Evolutionary conservation across 805 yeast genomes (phyloP), one percentile per base, ranked within the genome.

Genomic region (Kodamaea leandrae): DNA sequence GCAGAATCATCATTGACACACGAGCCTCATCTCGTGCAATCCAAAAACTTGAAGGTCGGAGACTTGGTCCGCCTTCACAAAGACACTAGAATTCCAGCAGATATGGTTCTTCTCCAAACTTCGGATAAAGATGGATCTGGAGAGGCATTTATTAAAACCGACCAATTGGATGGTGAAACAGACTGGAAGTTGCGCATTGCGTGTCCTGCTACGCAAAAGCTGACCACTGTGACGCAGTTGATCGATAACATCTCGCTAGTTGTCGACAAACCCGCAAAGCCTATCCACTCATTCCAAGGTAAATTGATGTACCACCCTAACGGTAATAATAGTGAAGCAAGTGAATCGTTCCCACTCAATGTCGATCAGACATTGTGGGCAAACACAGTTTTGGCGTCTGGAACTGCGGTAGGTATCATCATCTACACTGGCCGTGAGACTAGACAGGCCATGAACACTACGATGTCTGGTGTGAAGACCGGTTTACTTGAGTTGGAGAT

Each of bases 331-430:
- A 21, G 10, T 10, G 42, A 45, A 3, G 50, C 48, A 3, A 21
- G 17, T 4, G 73, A 77, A 19, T 71, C 81, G 1, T 67, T 75
- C 16, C 86, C 93, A 3, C 66, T 93, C 10, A 73, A 83, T 3
- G 80, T 93, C 7, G 99, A 93, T 61, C 90, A 91, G 55, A 88
- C 99, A 0, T 63, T 95, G 58, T 93, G 99, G 99, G 97, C 98
- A 10, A 93, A 93, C 59, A 93, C 99, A 0, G 97, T 95, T 1
- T 70, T 95, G 12, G 98, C 99, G 0, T 86, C 96, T 0, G 98
- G 97, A 10, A 77, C 87, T 3, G 93, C 95, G 6, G 70, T 90
- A 36, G 99, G 96, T 2, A 81, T 91, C 52, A 79, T 93, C 12
- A 72, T 89, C 2, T 93, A 89, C 60, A 91, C 98, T 0, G 99